Evolutionary conservation across 2,329 filamentous ascomycete genomes (phyloP).

Genomic region (Aspergillus pseudoglaucus): DNA sequence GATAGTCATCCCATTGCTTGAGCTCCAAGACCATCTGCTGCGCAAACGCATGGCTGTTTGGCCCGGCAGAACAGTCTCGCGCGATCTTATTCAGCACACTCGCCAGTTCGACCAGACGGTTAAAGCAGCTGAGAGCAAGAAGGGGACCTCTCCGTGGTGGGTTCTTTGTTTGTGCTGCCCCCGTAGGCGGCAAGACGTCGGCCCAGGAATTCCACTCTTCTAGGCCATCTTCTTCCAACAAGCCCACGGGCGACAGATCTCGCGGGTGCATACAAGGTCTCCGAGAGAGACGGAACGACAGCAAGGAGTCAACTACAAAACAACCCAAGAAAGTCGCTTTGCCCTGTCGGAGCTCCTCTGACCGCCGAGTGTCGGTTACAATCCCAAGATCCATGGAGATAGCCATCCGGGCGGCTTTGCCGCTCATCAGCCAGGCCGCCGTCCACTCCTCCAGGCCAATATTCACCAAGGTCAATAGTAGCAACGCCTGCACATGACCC

Average conservation of each 20-base stretch:
- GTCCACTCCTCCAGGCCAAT: constrained; percentile 42
- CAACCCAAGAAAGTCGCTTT: constrained; percentile 47
- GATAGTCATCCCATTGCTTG: constrained; percentile 30
- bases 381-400: constrained; percentile 31
- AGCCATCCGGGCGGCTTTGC: constrained; percentile 46
- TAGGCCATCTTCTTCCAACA: constrained; percentile 58
- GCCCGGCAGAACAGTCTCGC: constrained; percentile 22
- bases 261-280: constrained; percentile 41
- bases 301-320: constrained; percentile 48
- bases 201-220: constrained; percentile 72
- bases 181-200: constrained; percentile 36
- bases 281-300: constrained; percentile 43
- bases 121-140: constrained; percentile 48
- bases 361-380: constrained; percentile 19
- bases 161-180: constrained; percentile 20
- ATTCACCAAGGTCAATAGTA: constrained; percentile 45
- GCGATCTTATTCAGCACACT: constrained; percentile 31
- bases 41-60: constrained; percentile 22
- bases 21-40: constrained; percentile 32
- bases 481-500: constrained; percentile 39
- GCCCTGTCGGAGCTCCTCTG: constrained; percentile 28
- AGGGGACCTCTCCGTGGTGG: constrained; percentile 33
- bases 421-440: constrained; percentile 49
- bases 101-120: constrained; percentile 41
- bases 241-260: constrained; percentile 43